These are phyloP conservation scores for Didymella pomorum DNA, from an alignment of 2,329 filamentous ascomycete species.

Conservation along the genomic window DNA sequence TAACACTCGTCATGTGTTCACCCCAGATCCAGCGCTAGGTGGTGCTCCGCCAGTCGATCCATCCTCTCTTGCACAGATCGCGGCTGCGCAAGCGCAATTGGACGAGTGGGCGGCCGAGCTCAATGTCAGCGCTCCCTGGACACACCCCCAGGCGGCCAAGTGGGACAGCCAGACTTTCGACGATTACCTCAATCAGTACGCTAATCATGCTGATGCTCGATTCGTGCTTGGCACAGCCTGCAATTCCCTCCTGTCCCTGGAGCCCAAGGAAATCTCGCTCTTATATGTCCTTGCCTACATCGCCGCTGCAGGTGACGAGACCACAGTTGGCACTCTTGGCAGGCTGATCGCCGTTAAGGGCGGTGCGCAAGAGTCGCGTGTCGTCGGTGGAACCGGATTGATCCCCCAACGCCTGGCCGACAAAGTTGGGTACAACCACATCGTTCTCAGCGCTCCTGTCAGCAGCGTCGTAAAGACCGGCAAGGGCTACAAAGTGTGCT, in stretches of 20 bases:
- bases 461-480: slow-evolving; percentile 9
- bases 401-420: slow-evolving; percentile 30
- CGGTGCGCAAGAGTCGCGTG: slow-evolving; percentile 32
- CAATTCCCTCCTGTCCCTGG: slow-evolving; percentile 26
- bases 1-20: slow-evolving; percentile 19
- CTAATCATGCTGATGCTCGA: slow-evolving; percentile 18
- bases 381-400: slow-evolving; percentile 33
- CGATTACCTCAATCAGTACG: slow-evolving; percentile 13
- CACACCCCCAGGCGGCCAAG: slow-evolving; percentile 19
- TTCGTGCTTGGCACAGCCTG: slow-evolving; percentile 22
- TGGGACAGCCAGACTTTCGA: slow-evolving; percentile 30
- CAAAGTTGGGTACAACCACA: slow-evolving; percentile 24
- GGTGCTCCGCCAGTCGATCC: slow-evolving; percentile 24
- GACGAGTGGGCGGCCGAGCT: slow-evolving; percentile 30
- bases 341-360: slow-evolving; percentile 21
- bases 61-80: slow-evolving; percentile 23
- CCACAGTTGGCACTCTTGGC: slow-evolving; percentile 22
- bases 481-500: slow-evolving; percentile 23
- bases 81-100: slow-evolving; percentile 21
- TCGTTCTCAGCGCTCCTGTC: slow-evolving; percentile 31
- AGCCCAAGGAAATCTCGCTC: slow-evolving; percentile 26
- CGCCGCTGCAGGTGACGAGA: slow-evolving; percentile 32
- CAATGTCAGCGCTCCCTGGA: slow-evolving; percentile 29
- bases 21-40: slow-evolving; percentile 20
- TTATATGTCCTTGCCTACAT: slow-evolving; percentile 34